A percentile compares a stretch with the other conserved stretches of the same genome.
Evolutionary conservation across 306 rosid genomes (phyloP).

Genomic region (Trifolium subterraneum): DNA sequence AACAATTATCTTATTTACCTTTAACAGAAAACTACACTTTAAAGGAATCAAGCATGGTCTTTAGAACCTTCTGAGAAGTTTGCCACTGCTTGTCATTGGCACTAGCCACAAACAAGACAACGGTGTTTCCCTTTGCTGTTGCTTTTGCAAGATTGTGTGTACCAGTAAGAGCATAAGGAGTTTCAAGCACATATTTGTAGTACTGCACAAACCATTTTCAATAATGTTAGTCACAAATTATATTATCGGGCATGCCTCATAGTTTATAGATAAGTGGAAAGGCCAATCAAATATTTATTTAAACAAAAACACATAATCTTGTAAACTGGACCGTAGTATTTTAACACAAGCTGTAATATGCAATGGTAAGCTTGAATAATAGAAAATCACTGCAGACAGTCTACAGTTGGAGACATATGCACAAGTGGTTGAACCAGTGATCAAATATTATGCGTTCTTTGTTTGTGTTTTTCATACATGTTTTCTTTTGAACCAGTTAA

Average conservation of each 20-base stretch:
- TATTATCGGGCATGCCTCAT: not conserved
- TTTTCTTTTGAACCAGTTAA: not conserved
- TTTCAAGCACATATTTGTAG: conserved; percentile 84
- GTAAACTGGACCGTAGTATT: too few species aligned
- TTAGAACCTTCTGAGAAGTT: conserved; percentile 68
- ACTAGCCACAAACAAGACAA: conserved; percentile 85
- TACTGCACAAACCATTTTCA: conserved; percentile 60
- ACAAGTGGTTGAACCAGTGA: too few species aligned
- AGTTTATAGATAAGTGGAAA: not conserved
- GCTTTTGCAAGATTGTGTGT: conserved; percentile 97
- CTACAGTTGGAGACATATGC: not conserved
- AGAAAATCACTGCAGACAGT: not conserved
- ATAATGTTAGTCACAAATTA: conserved; percentile 18
- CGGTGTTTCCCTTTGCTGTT: conserved; percentile 95
- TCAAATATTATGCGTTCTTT: not conserved
- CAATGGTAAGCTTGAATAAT: not conserved
- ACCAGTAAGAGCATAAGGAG: conserved; percentile 91
- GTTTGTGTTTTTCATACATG: not conserved
- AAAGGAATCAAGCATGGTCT: conserved; percentile 90
- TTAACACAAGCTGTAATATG: not conserved
- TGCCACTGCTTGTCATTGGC: conserved; percentile 96
- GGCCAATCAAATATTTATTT: not conserved
- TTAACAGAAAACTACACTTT: conserved; percentile 55
- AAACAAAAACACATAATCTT: too few species aligned
- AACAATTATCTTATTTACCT: conserved; percentile 38